Evolutionary conservation across 257 asterid species (phyloP).

Genomic region (Parsonsia alboflavescens): DNA sequence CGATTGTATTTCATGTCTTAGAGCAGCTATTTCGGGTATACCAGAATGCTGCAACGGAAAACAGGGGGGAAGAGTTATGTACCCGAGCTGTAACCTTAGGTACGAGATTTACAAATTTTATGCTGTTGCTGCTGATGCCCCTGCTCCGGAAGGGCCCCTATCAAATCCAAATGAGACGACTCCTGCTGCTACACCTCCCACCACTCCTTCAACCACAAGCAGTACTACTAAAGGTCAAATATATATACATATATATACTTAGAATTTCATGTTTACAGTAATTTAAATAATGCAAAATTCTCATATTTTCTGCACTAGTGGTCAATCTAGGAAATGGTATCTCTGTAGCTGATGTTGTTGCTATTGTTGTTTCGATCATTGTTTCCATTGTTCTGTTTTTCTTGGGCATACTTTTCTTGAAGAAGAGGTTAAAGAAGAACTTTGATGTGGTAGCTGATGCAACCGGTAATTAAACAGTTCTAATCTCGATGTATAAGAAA

Average conservation of each 20-base stretch:
- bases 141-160: neutral
- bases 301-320: too few species aligned
- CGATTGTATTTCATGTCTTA: conserved; percentile 21
- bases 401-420: neutral
- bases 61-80: conserved; percentile 10
- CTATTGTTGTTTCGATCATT: neutral
- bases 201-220: neutral
- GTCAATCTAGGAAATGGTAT: neutral
- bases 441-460: neutral
- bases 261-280: too few species aligned
- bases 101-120: neutral
- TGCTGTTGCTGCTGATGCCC: neutral
- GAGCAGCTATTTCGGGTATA: neutral
- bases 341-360: neutral
- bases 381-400: neutral
- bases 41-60: neutral
- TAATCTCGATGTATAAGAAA: too few species aligned
- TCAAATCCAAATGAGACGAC: too few species aligned
- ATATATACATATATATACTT: too few species aligned
- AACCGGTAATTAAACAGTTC: neutral
- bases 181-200: neutral
- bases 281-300: too few species aligned
- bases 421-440: conserved; percentile 1
- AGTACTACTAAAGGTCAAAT: too few species aligned
- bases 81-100: conserved; percentile 11